Base-by-base conservation (phyloP, 805 yeast species). In the Teunomyces atbi region DNA sequence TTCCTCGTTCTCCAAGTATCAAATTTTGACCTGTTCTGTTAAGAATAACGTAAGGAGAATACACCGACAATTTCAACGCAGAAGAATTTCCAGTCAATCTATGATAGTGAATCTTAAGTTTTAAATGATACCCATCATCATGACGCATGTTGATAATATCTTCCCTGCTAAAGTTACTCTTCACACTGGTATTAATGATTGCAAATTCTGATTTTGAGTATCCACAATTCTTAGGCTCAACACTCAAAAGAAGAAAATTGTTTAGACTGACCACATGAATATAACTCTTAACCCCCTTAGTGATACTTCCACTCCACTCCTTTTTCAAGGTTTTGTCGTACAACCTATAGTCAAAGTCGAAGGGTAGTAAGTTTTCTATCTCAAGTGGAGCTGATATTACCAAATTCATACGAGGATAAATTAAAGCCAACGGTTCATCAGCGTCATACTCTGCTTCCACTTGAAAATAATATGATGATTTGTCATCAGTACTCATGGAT, bases 391-490 rank as follows among this genome's bases (percentile, higher is more conserved):
- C 89, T 0, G 94, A 82, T 5, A 94, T 67, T 3, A 82, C 76
- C 19, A 94, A 67, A 6, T 73, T 77, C 87, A 92, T 77, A 56
- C 88, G 94, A 0, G 99, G 99, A 58, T 89, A 95, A 1, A 87
- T 76, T 47, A 76, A 73, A 0, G 87, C 77, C 20, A 90, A 67
- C 0, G 89, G 90, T 51, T 88, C 95, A n/a, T 77, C 73, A 13
- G 68, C 61, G 51, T 86, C 81, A 62, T 66, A 85, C 38, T 69
- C 64, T 1, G 92, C 89, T 53, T 80, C 85, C 0, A 85, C 86
- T 53, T 86, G 92, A 66, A 87, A 84, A 56, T 77, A 84, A 61
- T 81, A 86, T 1, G 75, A 62, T 0, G 80, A 71, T 49, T 59
- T 68, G 19, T 72, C 79, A 0, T 62, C 59, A 0, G 59, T 52